These are phyloP conservation scores for Phaeoacremonium minimum DNA, from an alignment of 2,329 filamentous ascomycete species.

Conservation along the genomic window DNA sequence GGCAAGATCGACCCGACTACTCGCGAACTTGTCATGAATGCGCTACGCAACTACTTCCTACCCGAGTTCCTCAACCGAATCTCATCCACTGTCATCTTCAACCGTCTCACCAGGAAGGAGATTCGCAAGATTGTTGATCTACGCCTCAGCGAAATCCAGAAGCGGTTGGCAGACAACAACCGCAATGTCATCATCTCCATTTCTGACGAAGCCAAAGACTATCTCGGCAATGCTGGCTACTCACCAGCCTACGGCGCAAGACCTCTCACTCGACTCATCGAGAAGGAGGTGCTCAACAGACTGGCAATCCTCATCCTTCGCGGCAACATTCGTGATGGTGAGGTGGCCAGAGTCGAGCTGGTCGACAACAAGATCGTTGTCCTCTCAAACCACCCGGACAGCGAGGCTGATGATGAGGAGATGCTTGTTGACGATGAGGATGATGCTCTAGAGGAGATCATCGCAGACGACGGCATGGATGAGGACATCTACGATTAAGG, in stretches of 20 bases:
- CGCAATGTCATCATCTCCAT: constrained; percentile 84
- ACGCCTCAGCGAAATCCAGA: constrained; percentile 83
- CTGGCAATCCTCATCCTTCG: constrained; percentile 88
- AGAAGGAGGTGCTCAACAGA: constrained; percentile 94
- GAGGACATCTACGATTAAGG: constrained; percentile 34
- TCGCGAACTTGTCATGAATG: constrained; percentile 82
- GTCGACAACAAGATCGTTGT: constrained; percentile 77
- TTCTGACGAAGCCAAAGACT: constrained; percentile 83
- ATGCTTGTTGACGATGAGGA: constrained; percentile 67
- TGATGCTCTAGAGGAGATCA: constrained; percentile 67
- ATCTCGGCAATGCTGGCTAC: constrained; percentile 86
- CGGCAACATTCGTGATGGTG: constrained; percentile 80
- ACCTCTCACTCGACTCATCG: constrained; percentile 83
- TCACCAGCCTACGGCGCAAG: constrained; percentile 92
- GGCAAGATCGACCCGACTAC: constrained; percentile 84
- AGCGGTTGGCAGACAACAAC: constrained; percentile 78
- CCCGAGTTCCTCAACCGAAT: constrained; percentile 99
- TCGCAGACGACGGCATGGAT: constrained; percentile 57
- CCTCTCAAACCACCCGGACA: constrained; percentile 72
- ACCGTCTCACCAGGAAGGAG: constrained; percentile 82
- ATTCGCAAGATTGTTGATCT: constrained; percentile 96
- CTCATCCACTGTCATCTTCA: constrained; percentile 95
- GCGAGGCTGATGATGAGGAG: constrained; percentile 60
- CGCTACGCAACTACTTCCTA: constrained; percentile 92
- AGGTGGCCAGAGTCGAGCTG: constrained; percentile 74